Base-by-base conservation (phyloP, 2,329 filamentous ascomycete species). In the Colletotrichum sp. region DNA sequence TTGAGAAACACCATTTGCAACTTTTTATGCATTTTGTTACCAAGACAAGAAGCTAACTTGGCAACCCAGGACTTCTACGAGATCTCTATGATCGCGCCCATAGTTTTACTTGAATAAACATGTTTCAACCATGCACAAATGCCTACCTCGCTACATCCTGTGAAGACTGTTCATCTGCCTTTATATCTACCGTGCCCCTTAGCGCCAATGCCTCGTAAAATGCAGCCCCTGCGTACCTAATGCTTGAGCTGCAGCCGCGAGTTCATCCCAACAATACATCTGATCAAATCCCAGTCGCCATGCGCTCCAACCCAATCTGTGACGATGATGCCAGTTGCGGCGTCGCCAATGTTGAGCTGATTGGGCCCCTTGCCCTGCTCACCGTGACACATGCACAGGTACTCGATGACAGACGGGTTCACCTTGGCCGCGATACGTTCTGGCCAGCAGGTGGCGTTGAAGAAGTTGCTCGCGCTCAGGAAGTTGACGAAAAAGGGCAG, bases 191-290 rank as follows among this genome's bases (percentile, higher is more conserved):
- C 48, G n/a, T 14, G 34, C 26, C 8, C 43, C 34, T 14, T n/a
- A 34, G n/a, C 57, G 69, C 57, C 59, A 8, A n/a, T 57, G 14
- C n/a, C 32, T 48, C 14, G 43, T 24, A 48, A 5, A 32, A 13
- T 26, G 39, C 63, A 57, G 59, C 24, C 14, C 24, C 7, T 21
- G 60, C 24, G 14, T 36, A 36, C 66, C 79, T 85, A 87, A 72
- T 83, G 80, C 80, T 86, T 88, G 69, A 90, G 80, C 81, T 92
- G 89, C 76, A 93, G 81, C 77, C 88, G 93, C 28, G 94, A 91
- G 83, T 99, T 99, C 95, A 98, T 96, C 8, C 95, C 96, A 8
- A 99, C 93, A 80, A 98, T 93, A 84, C 95, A 95, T 78, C 93
- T 91, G 43, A 98, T 92, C 71, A 99, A 85, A 86, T 98, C 96